Evolutionary conservation across 169 alveolate species (phyloP), one percentile per base, ranked within the genome.

Genomic region (Plasmodium knowlesi): DNA sequence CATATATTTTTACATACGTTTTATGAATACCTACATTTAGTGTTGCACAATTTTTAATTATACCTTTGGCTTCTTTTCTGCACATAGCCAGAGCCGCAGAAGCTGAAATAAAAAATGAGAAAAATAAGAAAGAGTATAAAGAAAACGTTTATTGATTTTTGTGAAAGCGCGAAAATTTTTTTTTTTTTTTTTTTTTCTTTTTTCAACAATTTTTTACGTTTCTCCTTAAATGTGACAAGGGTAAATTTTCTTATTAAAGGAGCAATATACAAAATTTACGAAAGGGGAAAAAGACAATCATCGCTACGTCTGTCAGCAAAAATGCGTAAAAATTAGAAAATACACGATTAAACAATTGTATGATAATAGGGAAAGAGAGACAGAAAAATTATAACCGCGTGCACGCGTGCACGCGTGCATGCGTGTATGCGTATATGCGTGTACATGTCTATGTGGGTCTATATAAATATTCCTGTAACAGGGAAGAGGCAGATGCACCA

Each of bases 131-230:
- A 2, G 16, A 50, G 3, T 0, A 50, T 12, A 50, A 50, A 50
- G 16, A 16, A 39, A 80, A 41, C 14, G 61, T 22, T 37, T 46
- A 50, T 61, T 81, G 22, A n/a, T 28, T 9, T 14, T 12, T 22
- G 39, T 28, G 25, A 28, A 30, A 25, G 89, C 74, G 67, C 78
- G n/a, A 81, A 81, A 81, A 79, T 53, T 73, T 30, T 50, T 5
- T 28, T 12, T 81, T 28, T 81, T 25, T 81, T 81, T 53, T 37
- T 34, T 81, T 50, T 81, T 53, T 37, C 16, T 81, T 50, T 81
- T 81, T 53, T 43, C 1, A n/a, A 61, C 74, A 61, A 61, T 61
- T 61, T 67, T 67, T 28, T 67, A 67, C 28, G 12, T 28, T 67
- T 67, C 76, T 22, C 30, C 30, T 28, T 67, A 67, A 67, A 67